Percentiles rank a stretch among this genome's conserved stretches.
Conservation (phyloP, 768 basidiomycete genomes). For the Kwoniella europaea region DNA sequence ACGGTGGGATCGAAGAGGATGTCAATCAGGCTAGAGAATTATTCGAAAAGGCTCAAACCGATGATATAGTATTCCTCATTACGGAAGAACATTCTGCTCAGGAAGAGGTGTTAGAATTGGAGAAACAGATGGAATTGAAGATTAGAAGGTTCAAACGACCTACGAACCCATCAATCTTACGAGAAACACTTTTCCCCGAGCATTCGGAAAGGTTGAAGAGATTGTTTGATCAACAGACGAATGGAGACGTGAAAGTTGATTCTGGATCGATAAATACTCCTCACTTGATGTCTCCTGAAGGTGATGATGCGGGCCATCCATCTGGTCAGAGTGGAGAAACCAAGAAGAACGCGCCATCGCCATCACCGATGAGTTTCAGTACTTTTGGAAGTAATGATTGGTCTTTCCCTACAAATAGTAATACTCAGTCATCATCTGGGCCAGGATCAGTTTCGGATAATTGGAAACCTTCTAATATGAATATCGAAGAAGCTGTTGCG, state of each 20-base stretch:
- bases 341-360: neutral
- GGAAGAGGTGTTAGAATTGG: slow-evolving; percentile 19
- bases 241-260: slow-evolving; percentile 7
- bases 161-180: slow-evolving; percentile 43
- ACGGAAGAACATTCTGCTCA: slow-evolving; percentile 37
- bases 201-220: slow-evolving; percentile 24
- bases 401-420: neutral
- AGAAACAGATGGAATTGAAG: slow-evolving; percentile 14
- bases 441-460: neutral
- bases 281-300: slow-evolving; percentile 11
- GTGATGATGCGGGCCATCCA: slow-evolving; percentile 5
- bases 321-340: too few species aligned
- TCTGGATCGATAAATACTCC: slow-evolving; percentile 16
- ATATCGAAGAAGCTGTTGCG: slow-evolving; percentile 42
- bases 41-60: slow-evolving; percentile 22
- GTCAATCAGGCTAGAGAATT: slow-evolving; percentile 17
- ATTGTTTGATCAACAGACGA: neutral
- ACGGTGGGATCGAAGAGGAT: slow-evolving; percentile 40
- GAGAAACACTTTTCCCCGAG: slow-evolving; percentile 41
- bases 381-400: neutral
- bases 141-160: slow-evolving; percentile 46
- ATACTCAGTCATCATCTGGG: neutral
- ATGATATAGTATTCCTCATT: slow-evolving; percentile 49
- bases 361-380: neutral
- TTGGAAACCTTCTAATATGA: slow-evolving; percentile 38